A percentile compares a stretch with the other conserved stretches of the same genome.
Evolutionary conservation across 1,284 basidiomycete genomes (phyloP).

Genomic region (Apiotrichum veenhuisii): DNA sequence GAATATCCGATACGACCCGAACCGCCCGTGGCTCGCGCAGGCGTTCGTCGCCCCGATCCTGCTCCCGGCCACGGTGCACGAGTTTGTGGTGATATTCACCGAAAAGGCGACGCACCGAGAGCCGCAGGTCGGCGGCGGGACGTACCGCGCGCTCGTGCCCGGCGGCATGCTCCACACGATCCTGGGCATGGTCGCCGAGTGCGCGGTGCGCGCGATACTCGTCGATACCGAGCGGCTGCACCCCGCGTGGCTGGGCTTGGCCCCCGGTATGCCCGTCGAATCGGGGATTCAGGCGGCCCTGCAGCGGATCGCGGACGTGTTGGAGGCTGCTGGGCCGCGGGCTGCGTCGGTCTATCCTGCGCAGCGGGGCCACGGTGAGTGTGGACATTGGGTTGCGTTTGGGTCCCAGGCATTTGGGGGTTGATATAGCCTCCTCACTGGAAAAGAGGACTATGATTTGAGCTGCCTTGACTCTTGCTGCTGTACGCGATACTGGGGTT

Average conservation of each 20-base stretch:
- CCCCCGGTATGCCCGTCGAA: background rate
- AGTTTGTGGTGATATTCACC: conserved; percentile 11
- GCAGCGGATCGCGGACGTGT: background rate
- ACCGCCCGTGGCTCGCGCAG: conserved; percentile 13
- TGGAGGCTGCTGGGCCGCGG: too few species aligned
- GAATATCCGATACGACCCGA: conserved; percentile 16
- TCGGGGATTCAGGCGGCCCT: background rate
- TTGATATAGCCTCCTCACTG: too few species aligned
- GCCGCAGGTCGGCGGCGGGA: conserved; percentile 12
- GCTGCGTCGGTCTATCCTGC: too few species aligned
- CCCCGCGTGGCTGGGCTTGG: conserved; percentile 12
- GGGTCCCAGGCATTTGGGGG: too few species aligned
- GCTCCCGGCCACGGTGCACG: background rate
- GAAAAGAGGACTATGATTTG: too few species aligned
- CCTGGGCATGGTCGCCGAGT: background rate
- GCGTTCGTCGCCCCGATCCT: conserved; percentile 5
- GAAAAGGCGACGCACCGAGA: conserved; percentile 18
- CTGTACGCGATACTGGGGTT: too few species aligned
- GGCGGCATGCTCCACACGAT: background rate
- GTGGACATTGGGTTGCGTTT: too few species aligned
- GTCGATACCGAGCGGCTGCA: conserved; percentile 12
- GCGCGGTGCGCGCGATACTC: background rate
- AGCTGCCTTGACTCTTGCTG: too few species aligned
- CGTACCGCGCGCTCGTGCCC: conserved; percentile 3
- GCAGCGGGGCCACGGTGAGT: too few species aligned